Conservation (phyloP, 2,329 filamentous ascomycete genomes). For the Aspergillus versicolor region DNA sequence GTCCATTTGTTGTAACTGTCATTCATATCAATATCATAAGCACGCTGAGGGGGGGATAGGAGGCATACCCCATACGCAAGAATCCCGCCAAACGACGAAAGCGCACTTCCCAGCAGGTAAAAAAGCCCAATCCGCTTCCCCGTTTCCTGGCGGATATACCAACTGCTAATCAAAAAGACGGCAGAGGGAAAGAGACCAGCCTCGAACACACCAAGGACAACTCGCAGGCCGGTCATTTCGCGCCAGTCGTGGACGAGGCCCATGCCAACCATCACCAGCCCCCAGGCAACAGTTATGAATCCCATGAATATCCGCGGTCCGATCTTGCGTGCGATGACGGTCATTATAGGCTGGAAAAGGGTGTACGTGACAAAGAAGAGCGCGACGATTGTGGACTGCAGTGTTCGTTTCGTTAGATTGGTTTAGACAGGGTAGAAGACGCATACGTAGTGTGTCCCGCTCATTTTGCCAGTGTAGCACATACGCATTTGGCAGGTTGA, state of each 20-base stretch:
- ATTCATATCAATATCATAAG: too few species aligned
- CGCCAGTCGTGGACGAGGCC: slow-evolving; percentile 39
- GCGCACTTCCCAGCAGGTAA: slow-evolving; percentile 5
- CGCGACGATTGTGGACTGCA: slow-evolving; percentile 26
- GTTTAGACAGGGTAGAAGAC: not conserved
- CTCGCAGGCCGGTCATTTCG: slow-evolving; percentile 35
- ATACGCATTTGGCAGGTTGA: slow-evolving; percentile 10
- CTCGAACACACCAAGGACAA: slow-evolving; percentile 42
- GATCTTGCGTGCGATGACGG: slow-evolving; percentile 41
- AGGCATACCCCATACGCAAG: slow-evolving; percentile 5
- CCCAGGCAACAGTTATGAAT: slow-evolving; percentile 39
- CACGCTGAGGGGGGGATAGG: too few species aligned
- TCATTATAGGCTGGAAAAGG: slow-evolving; percentile 43
- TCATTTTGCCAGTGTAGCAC: not conserved
- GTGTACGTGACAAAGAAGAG: slow-evolving; percentile 48
- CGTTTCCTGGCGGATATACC: slow-evolving; percentile 7
- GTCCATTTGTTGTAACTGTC: slow-evolving; percentile 8
- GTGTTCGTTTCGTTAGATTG: not conserved
- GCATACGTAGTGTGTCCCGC: slow-evolving; percentile 8
- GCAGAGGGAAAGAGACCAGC: slow-evolving; percentile 18
- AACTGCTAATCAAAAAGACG: slow-evolving; percentile 7
- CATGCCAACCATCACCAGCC: slow-evolving; percentile 46
- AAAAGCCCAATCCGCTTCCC: slow-evolving; percentile 5
- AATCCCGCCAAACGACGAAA: slow-evolving; percentile 9
- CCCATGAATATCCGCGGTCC: slow-evolving; percentile 40